These are phyloP conservation scores for Golubevia pallescens DNA, from an alignment of 1,284 basidiomycete species.

Conservation along the genomic window DNA sequence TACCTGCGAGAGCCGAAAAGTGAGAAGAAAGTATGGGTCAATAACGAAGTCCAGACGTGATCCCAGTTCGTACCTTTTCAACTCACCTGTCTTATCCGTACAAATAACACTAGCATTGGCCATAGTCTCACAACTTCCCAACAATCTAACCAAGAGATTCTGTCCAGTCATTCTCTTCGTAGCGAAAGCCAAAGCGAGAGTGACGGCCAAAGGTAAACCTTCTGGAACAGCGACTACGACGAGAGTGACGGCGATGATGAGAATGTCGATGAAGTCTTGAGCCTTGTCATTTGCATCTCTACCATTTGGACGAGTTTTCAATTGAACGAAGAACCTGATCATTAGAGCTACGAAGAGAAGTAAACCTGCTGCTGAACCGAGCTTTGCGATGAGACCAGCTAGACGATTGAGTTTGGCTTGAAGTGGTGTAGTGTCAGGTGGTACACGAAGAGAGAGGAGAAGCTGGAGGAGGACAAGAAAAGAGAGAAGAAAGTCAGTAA, in stretches of 20 bases:
- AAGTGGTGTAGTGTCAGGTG: slow-evolving; percentile 81
- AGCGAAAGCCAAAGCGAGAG: slow-evolving; percentile 92
- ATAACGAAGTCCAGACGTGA: neutral
- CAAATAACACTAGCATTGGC: slow-evolving; percentile 95
- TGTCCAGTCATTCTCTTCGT: slow-evolving; percentile 96
- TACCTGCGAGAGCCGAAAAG: slow-evolving; percentile 63
- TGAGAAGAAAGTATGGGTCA: slow-evolving; percentile 9
- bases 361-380: slow-evolving; percentile 81
- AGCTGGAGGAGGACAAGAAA: slow-evolving; percentile 67
- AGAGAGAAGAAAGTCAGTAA: slow-evolving; percentile 8
- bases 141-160: slow-evolving; percentile 90
- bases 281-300: slow-evolving; percentile 82
- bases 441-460: slow-evolving; percentile 68
- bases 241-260: slow-evolving; percentile 92
- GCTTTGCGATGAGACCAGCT: slow-evolving; percentile 91
- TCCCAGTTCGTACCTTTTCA: too few relatives aligned
- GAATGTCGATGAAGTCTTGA: slow-evolving; percentile 87
- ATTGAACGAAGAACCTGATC: slow-evolving; percentile 91
- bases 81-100: slow-evolving; percentile 84
- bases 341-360: slow-evolving; percentile 83
- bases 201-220: slow-evolving; percentile 93
- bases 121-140: slow-evolving; percentile 98
- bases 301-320: slow-evolving; percentile 71
- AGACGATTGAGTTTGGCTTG: slow-evolving; percentile 91
- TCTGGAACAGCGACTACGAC: slow-evolving; percentile 97